phyloP scores from a whole-genome alignment of 2,329 filamentous ascomycete genomes.

The Phaeosphaeria sp. region DNA sequence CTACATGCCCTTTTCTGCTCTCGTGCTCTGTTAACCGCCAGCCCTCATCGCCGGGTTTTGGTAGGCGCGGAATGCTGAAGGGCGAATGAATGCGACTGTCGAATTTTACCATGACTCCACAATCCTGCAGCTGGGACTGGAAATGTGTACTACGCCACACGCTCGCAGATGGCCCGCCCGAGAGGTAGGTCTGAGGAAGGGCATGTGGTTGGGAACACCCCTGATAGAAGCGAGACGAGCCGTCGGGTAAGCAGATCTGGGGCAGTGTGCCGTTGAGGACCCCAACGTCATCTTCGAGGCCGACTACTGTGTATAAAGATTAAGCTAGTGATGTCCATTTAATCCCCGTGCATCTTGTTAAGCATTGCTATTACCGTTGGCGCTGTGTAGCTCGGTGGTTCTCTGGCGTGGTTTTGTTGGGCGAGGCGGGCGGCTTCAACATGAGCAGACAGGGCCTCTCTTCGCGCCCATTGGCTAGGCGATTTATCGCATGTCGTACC shows the following conservation, averaged over 20 bases:
- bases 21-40: not conserved
- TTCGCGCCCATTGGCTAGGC: constrained; percentile 31
- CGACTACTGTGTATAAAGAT: not conserved
- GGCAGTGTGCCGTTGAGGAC: constrained; percentile 11
- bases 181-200: not conserved
- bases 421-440: constrained; percentile 36
- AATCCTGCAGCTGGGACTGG: not conserved
- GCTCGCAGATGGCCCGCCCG: not conserved
- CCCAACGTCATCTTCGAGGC: constrained; percentile 2
- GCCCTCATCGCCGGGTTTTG: not conserved
- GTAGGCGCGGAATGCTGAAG: not conserved
- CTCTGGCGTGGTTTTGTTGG: constrained; percentile 29
- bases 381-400: constrained; percentile 17
- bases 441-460: constrained; percentile 23
- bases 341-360: not conserved
- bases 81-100: not conserved
- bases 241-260: constrained; percentile 16
- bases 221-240: constrained; percentile 21
- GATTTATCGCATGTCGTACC: constrained; percentile 22
- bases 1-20: not conserved
- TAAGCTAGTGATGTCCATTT: not conserved
- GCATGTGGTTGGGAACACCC: constrained; percentile 1
- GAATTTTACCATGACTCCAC: not conserved
- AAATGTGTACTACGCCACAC: constrained; percentile 3
- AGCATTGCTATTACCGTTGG: constrained; percentile 13